Evolutionary conservation across 257 asterid species (phyloP), one percentile per base, ranked within the genome.

Genomic region (Pogostemon cablin): DNA sequence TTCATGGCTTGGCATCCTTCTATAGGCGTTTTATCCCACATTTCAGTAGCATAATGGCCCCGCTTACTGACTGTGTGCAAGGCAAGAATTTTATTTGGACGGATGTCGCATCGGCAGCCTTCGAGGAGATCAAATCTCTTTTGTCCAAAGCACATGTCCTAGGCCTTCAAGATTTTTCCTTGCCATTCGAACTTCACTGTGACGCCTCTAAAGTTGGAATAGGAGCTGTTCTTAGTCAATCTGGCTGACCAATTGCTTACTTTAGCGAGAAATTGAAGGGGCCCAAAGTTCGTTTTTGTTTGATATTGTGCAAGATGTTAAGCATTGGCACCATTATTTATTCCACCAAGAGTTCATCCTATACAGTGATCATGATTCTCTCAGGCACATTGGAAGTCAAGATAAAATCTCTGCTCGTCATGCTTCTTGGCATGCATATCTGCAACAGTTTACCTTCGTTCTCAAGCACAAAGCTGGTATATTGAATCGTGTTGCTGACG

Each of bases 21-120:
- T 48, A 48, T 4, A 52, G 42, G 3, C 1, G 42, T 1, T 68
- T 68, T 15, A 68, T 68, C 15, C 9, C 43, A 6, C 39, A 53
- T 9, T 68, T 68, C 4, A 53, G 52, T 39, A 7, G 11, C 9
- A 38, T 53, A 3, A 43, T 68, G 54, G 72, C 48, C 4, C 57
- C 20, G 1, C 8, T 64, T 4, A 64, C 43, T 6, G 57, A 64
- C 10, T 44, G 56, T 32, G 20, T 20, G 57, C 25, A 20, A 2
- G 43, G 9, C 2, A 32, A 2, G 6, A 25, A 0, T 6, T 64
- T 65, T 8, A 0, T 3, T 6, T 65, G 47, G 71, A 32, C n/a
- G 0, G 5, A 5, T 0, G 35, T n/a, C 0, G 17, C 59, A 0
- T 3, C 15, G 1, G 10, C 9, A 15, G 25, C 63, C 0, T 52